These are phyloP conservation scores for Trifolium subterraneum DNA, from an alignment of 306 rosid species.

Conservation along the genomic window DNA sequence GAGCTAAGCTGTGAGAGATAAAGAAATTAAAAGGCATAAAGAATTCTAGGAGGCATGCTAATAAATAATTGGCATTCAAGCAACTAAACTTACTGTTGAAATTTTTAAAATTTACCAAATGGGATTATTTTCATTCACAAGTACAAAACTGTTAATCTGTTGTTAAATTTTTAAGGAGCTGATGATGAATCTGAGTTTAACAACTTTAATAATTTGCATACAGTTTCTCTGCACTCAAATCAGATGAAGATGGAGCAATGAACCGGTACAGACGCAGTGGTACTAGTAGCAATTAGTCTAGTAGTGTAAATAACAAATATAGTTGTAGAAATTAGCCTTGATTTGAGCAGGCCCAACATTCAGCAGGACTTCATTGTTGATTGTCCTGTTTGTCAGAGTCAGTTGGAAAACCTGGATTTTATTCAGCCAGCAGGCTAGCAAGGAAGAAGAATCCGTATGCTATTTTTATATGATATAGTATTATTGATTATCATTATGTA, in stretches of 20 bases:
- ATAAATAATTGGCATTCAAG: conserved; percentile 15
- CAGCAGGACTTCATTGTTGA: conserved; percentile 52
- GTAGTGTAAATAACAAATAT: conserved; percentile 78
- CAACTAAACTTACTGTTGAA: neutral
- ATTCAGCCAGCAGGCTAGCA: conserved; percentile 58
- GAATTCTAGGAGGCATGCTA: conserved; percentile 1
- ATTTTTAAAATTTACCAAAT: neutral
- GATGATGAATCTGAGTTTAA: conserved; percentile 29
- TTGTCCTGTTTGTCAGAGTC: conserved; percentile 58
- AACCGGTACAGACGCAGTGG: conserved; percentile 50
- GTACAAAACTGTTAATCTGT: neutral
- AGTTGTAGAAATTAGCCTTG: conserved; percentile 65
- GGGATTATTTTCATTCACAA: conserved; percentile 7
- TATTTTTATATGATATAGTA: conserved; percentile 52
- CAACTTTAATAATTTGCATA: conserved; percentile 40
- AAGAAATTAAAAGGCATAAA: neutral
- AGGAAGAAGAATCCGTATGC: conserved; percentile 58
- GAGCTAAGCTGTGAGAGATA: neutral
- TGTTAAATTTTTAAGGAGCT: neutral
- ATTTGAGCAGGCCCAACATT: conserved; percentile 55
- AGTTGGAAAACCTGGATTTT: conserved; percentile 54
- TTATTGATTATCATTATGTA: conserved; percentile 44
- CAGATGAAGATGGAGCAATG: conserved; percentile 93
- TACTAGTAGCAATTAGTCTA: conserved; percentile 57
- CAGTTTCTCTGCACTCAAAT: conserved; percentile 82